Evolutionary conservation across 2,329 filamentous ascomycete genomes (phyloP).

Genomic region (Eurotiales sp.): DNA sequence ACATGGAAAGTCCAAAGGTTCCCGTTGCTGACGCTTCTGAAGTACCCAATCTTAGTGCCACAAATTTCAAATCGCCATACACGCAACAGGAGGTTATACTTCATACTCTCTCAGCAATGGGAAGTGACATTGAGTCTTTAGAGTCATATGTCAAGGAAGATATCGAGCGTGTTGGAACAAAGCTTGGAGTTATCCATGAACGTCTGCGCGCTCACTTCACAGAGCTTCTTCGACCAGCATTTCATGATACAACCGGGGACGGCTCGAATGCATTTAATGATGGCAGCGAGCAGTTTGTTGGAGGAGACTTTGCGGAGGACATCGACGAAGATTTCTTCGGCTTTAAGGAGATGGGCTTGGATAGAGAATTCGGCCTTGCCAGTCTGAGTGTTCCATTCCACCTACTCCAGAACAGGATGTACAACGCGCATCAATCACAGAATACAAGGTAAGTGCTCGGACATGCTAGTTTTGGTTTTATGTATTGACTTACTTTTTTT

Average conservation of each 20-base stretch:
- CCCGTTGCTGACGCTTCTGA: conserved; percentile 49
- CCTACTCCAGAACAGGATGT: conserved; percentile 85
- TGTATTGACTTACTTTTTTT: conserved; percentile 13
- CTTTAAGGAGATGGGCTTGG: conserved; percentile 90
- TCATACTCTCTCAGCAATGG: conserved; percentile 80
- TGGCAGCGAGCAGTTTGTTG: conserved; percentile 93
- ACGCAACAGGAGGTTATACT: conserved; percentile 81
- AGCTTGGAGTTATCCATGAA: conserved; percentile 81
- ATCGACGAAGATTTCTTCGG: conserved; percentile 99
- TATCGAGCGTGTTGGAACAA: conserved; percentile 76
- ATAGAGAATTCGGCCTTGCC: conserved; percentile 83
- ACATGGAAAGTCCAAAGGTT: conserved; percentile 77
- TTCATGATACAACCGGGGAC: conserved; percentile 75
- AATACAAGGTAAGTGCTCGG: conserved; percentile 50
- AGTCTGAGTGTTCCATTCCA: conserved; percentile 90
- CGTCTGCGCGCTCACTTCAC: conserved; percentile 89
- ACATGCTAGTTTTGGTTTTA: conserved; percentile 5
- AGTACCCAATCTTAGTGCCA: conserved; percentile 35
- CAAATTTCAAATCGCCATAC: conserved; percentile 63
- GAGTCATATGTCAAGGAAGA: conserved; percentile 91
- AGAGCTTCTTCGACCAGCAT: conserved; percentile 87
- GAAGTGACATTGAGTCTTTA: conserved; percentile 73
- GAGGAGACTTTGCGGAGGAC: conserved; percentile 95
- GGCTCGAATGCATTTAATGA: conserved; percentile 91
- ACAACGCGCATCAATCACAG: conserved; percentile 78